Conservation (phyloP, 176 grass and related monocot genomes). For the Chloris gayana region DNA sequence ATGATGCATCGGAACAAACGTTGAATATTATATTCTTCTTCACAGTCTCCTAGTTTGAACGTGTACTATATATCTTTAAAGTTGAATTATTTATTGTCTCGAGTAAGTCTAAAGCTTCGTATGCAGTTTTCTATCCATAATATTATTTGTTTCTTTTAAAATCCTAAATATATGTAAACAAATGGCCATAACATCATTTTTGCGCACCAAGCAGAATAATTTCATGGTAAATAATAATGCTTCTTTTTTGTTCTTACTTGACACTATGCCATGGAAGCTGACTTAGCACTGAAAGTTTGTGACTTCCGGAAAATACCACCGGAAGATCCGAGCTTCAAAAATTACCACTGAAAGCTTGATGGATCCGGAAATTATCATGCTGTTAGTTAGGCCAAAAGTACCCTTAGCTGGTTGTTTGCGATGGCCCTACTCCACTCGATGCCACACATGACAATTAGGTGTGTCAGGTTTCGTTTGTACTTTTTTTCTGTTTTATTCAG, state of each 20-base stretch:
- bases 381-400: no score
- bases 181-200: neutral
- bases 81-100: neutral
- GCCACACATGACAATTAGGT: neutral
- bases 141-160: slow-evolving; percentile 9
- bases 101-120: slow-evolving; percentile 23
- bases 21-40: neutral
- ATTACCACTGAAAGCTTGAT: no score
- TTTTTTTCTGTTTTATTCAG: neutral
- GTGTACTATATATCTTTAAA: neutral
- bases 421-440: neutral
- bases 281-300: neutral
- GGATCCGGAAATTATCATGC: no score
- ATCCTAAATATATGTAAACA: neutral
- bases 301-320: no score
- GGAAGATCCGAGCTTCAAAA: no score
- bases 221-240: neutral
- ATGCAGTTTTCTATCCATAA: slow-evolving; percentile 18
- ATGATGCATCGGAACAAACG: neutral
- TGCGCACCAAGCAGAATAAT: neutral
- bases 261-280: slow-evolving; percentile 9
- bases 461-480: neutral
- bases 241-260: slow-evolving; percentile 21
- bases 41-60: neutral
- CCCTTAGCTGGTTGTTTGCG: no score